Evolutionary conservation across 495 filamentous ascomycete species (phyloP).

Genomic region (Xylaria bambusicola): DNA sequence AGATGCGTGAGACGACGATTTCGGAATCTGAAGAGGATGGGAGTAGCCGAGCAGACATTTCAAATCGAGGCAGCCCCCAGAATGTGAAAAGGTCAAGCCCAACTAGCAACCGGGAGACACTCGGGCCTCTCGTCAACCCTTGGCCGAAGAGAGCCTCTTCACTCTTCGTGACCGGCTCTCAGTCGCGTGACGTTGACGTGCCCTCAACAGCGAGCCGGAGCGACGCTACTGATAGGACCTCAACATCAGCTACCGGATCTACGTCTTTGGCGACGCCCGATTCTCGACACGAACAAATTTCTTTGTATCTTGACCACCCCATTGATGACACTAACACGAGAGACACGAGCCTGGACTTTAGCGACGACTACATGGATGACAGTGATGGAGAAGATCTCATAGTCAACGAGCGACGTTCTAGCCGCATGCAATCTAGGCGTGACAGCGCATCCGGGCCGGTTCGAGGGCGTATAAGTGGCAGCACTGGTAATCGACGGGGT

Average conservation of each 20-base stretch:
- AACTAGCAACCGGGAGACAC: background rate
- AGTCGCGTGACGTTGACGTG: conserved; percentile 15
- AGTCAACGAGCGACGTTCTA: conserved; percentile 22
- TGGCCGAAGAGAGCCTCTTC: conserved; percentile 23
- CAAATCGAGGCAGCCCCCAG: conserved; percentile 1
- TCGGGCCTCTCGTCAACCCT: background rate
- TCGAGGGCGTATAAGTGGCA: background rate
- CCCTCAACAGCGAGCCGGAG: conserved; percentile 26
- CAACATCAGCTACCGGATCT: conserved; percentile 11
- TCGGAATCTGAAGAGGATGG: conserved; percentile 52
- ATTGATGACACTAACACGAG: conserved; percentile 28
- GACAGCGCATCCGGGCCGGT: conserved; percentile 11
- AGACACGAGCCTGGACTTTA: conserved; percentile 42
- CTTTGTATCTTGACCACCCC: conserved; percentile 33
- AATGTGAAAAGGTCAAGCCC: conserved; percentile 13
- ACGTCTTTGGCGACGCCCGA: conserved; percentile 9
- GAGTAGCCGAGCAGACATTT: conserved; percentile 8
- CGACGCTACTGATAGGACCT: conserved; percentile 23
- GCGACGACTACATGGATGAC: conserved; percentile 42
- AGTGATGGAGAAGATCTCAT: conserved; percentile 29
- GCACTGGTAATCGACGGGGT: conserved; percentile 2
- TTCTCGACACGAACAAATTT: conserved; percentile 33
- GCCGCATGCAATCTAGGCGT: conserved; percentile 23
- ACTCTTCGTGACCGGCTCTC: conserved; percentile 12
- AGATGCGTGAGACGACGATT: conserved; percentile 72